Conservation (phyloP, 1,284 basidiomycete genomes). For the Vanrija sp. region DNA sequence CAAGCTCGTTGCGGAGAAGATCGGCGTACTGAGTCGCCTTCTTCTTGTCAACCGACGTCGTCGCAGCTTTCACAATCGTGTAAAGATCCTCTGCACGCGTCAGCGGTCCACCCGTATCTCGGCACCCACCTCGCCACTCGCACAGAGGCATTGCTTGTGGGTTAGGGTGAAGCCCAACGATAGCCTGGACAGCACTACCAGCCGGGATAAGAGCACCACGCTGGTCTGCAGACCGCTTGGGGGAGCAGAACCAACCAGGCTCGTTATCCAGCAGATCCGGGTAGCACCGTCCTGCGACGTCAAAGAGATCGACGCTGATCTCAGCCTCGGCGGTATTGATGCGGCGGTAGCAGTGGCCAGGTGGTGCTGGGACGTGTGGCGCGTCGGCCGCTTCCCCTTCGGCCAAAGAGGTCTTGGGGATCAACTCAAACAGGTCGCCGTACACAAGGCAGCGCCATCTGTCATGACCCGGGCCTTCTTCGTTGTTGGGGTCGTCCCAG, state of each 20-base stretch:
- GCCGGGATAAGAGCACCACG: too few species aligned
- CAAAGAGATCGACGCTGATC: constrained; percentile 36
- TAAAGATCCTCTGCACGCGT: too few species aligned
- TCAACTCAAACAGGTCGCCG: constrained; percentile 37
- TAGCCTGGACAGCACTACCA: too few species aligned
- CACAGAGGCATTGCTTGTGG: too few species aligned
- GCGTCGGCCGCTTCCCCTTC: background rate
- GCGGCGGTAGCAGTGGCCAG: constrained; percentile 25
- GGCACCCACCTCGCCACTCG: too few species aligned
- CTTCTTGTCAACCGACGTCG: too few species aligned
- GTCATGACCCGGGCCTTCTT: background rate
- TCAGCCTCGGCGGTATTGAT: constrained; percentile 27
- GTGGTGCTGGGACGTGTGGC: background rate
- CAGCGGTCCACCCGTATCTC: too few species aligned
- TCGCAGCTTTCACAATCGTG: too few species aligned
- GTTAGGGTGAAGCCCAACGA: too few species aligned
- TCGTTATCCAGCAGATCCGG: constrained; percentile 32
- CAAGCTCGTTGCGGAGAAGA: too few species aligned
- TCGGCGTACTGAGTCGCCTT: too few species aligned
- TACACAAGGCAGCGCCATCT: constrained; percentile 33
- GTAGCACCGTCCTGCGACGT: constrained; percentile 38
- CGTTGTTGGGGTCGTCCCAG: background rate
- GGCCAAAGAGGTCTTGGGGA: background rate
- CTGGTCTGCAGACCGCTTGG: background rate
- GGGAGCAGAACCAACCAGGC: constrained; percentile 6